Base-by-base conservation (phyloP, 352 stramenopile genomes). In the Phytophthora megakarya region DNA sequence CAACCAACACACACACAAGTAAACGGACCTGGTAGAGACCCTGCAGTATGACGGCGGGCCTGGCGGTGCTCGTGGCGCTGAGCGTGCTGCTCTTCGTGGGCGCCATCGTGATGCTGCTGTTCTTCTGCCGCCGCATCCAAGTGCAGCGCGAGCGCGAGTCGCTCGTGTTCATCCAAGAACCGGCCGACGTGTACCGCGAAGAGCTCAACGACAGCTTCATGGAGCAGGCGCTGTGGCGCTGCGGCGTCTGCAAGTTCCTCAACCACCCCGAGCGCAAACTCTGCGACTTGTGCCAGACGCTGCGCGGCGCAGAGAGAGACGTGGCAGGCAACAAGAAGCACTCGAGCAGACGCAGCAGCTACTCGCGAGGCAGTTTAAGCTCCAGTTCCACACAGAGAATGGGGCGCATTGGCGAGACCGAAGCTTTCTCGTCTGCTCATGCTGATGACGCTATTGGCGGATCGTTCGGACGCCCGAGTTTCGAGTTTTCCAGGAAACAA, bases 171-270 rank as follows among this genome's bases (percentile, higher is more conserved):
- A 77, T 88, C 26, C 68, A 84, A 22, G 80, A 89, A 30, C 62
- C 76, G 8, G 48, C 74, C 26, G 83, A 92, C 39, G 79, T 93
- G 13, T 93, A 90, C 44, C 81, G 85, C 28, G 85, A 93, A 49
- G 81, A 93, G 53, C 81, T 93, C n/a, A 89, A 89, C 22, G 85
- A 93, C 69, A 89, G 81, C 50, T 90, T 88, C 52, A 86, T 88
- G 64, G 82, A 93, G 59, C 76, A 90, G 39, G 78, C 83, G 52
- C 69, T 93, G 13, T 97, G 90, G 90, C 73, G 77, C n/a, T 97
- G 90, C 61, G 77, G 74, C 21, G 85, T 96, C 2, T 97, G 88
- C 63, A 84, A 87, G n/a, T 97, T 97, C 67, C 81, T 89, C 21
- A 97, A 97, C 64, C 78, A 92, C 45, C 85, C 87, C 8, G 80